Evolutionary conservation across 2,329 filamentous ascomycete species (phyloP).

Genomic region (Dendryphion nanum): DNA sequence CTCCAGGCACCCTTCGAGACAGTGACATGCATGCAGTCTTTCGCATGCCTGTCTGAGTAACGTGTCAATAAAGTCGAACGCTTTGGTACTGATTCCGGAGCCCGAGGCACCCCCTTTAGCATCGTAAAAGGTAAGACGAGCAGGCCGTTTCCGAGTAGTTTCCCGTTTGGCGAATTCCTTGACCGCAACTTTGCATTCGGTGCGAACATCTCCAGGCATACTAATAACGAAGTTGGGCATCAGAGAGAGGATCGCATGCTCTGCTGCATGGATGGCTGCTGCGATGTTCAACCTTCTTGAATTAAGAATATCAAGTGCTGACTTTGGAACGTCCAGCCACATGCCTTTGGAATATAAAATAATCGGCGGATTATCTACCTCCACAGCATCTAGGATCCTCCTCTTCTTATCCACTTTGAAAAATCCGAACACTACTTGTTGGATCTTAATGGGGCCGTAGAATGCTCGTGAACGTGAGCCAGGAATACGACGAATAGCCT

Average conservation of each 20-base stretch:
- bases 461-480: conserved; percentile 69
- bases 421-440: conserved; percentile 89
- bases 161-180: conserved; percentile 81
- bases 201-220: conserved; percentile 86
- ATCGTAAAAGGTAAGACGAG: conserved; percentile 90
- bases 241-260: conserved; percentile 83
- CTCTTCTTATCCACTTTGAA: conserved; percentile 91
- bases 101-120: conserved; percentile 84
- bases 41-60: conserved; percentile 73
- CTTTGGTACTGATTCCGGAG: conserved; percentile 84
- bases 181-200: conserved; percentile 84
- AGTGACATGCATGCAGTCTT: conserved; percentile 74
- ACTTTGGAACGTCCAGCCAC: conserved; percentile 88
- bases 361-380: conserved; percentile 91
- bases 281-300: conserved; percentile 74
- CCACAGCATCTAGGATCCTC: conserved; percentile 84
- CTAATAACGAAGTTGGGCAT: conserved; percentile 90
- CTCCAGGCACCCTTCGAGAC: conserved; percentile 79
- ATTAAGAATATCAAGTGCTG: conserved; percentile 75
- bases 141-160: conserved; percentile 75
- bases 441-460: conserved; percentile 81
- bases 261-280: conserved; percentile 88
- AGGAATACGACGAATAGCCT: conserved; percentile 74
- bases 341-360: conserved; percentile 82
- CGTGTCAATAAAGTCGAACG: conserved; percentile 86